These are phyloP conservation scores for Gamsiella multidivaricata DNA, from an alignment of 192 early-diverging fungal species.

Conservation along the genomic window DNA sequence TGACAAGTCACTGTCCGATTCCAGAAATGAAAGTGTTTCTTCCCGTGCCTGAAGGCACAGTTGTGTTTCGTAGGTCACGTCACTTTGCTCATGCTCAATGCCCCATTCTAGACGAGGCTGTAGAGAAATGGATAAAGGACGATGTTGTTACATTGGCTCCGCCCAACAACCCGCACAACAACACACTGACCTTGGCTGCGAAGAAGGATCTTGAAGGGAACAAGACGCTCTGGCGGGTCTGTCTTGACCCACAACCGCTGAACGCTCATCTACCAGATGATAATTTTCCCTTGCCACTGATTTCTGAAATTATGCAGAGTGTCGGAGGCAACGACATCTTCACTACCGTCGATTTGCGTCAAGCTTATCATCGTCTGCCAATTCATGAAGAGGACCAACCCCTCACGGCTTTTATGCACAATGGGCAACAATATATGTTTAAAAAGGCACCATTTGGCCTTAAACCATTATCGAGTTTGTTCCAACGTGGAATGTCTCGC, in stretches of 20 bases:
- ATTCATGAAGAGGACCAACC: background rate
- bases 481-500: no score
- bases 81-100: background rate
- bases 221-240: slow-evolving; percentile 9
- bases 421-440: slow-evolving; percentile 5
- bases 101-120: background rate
- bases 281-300: slow-evolving; percentile 6
- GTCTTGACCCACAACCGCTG: slow-evolving; percentile 9
- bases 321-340: background rate
- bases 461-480: background rate
- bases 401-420: background rate
- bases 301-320: slow-evolving; percentile 7
- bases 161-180: slow-evolving; percentile 5
- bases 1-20: background rate
- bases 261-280: slow-evolving; percentile 11
- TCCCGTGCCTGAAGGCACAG: background rate
- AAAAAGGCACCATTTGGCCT: slow-evolving; percentile 3
- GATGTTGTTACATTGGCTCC: slow-evolving; percentile 10
- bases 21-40: background rate
- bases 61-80: background rate
- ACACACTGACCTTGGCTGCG: slow-evolving; percentile 5
- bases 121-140: background rate
- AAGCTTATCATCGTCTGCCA: slow-evolving; percentile 8
- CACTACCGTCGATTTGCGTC: background rate
- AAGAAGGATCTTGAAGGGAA: slow-evolving; percentile 10